These are phyloP conservation scores for Ceriops decandra DNA, from an alignment of 345 rosid species.

Conservation along the genomic window DNA sequence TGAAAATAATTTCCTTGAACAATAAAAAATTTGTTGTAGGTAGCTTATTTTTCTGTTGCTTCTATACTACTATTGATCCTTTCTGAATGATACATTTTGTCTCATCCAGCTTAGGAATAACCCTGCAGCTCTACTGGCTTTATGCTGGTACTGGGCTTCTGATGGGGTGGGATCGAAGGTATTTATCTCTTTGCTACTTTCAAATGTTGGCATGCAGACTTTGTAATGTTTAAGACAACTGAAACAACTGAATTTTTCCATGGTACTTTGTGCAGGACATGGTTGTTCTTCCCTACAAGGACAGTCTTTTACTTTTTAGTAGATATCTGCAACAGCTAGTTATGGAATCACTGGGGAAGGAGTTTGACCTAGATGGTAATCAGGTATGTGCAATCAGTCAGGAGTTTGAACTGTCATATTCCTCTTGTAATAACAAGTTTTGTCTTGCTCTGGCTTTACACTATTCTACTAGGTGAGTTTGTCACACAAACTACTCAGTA, in stretches of 20 bases:
- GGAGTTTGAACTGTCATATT: not conserved
- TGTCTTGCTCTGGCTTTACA: not conserved
- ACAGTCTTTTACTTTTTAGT: slow-evolving; percentile 86
- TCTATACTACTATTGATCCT: not conserved
- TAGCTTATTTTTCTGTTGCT: no score
- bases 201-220: slow-evolving; percentile 11
- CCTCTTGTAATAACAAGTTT: not conserved
- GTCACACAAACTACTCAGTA: no score
- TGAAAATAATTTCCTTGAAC: no score
- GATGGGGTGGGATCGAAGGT: slow-evolving; percentile 97
- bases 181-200: slow-evolving; percentile 10
- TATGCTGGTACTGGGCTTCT: slow-evolving; percentile 96
- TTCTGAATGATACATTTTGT: slow-evolving; percentile 12
- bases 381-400: slow-evolving; percentile 48
- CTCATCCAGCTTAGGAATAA: slow-evolving; percentile 64
- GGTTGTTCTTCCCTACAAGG: slow-evolving; percentile 99
- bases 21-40: no score
- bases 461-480: no score
- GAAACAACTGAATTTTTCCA: not conserved
- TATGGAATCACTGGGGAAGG: slow-evolving; percentile 99
- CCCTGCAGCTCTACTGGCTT: slow-evolving; percentile 93
- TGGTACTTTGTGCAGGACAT: slow-evolving; percentile 59
- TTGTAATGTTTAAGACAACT: slow-evolving; percentile 5
- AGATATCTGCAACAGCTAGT: slow-evolving; percentile 94
- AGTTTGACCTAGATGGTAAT: slow-evolving; percentile 93